Percentiles rank a stretch among this genome's conserved stretches.
Conservation (phyloP, 768 basidiomycete species). For the Boletus vinaceobasis region DNA sequence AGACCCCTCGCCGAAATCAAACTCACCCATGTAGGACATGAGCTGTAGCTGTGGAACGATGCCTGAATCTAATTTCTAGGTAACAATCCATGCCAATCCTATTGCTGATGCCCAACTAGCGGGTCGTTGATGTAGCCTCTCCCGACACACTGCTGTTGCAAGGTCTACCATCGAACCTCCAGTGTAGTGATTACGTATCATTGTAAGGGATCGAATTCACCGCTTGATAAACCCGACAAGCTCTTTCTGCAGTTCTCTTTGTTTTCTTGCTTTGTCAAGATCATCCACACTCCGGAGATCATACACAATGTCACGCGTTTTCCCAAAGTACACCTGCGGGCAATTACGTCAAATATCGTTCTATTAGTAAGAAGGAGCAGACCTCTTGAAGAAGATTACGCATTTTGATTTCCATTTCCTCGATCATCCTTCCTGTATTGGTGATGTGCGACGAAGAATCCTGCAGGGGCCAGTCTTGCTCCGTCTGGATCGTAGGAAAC, state of each 20-base stretch:
- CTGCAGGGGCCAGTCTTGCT: slow-evolving; percentile 82
- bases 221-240: slow-evolving; percentile 83
- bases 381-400: slow-evolving; percentile 90
- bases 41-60: not conserved
- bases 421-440: slow-evolving; percentile 93
- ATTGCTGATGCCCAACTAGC: slow-evolving; percentile 68
- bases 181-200: slow-evolving; percentile 10
- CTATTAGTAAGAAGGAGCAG: slow-evolving; percentile 10
- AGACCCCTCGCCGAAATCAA: slow-evolving; percentile 84
- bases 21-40: slow-evolving; percentile 62
- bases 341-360: slow-evolving; percentile 9
- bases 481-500: slow-evolving; percentile 49
- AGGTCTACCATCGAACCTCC: not conserved
- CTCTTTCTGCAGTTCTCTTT: slow-evolving; percentile 87
- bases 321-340: slow-evolving; percentile 84
- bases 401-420: slow-evolving; percentile 99
- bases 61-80: slow-evolving; percentile 37
- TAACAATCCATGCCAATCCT: slow-evolving; percentile 93
- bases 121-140: slow-evolving; percentile 19
- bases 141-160: not conserved
- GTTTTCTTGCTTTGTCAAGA: slow-evolving; percentile 73
- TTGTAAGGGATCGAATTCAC: slow-evolving; percentile 30
- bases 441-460: slow-evolving; percentile 82
- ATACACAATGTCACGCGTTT: slow-evolving; percentile 92
- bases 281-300: slow-evolving; percentile 88